phyloP scores from a whole-genome alignment of 2,329 filamentous ascomycete genomes.

The Parastagonospora nodorum region DNA sequence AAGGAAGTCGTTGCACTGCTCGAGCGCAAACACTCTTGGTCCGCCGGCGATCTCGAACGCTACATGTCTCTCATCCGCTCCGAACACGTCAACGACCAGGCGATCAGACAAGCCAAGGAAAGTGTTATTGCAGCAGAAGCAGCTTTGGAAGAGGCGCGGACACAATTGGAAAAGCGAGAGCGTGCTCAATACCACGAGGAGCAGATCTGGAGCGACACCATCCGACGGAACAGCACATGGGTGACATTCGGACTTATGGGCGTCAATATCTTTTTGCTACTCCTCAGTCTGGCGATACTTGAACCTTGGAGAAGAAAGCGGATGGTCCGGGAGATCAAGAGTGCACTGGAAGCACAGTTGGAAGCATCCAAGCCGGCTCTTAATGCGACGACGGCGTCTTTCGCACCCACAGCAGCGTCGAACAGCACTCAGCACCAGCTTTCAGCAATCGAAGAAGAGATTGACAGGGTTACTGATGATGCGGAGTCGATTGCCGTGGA shows the following conservation, averaged over 20 bases:
- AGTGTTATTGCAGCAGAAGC: conserved; percentile 76
- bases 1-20: conserved; percentile 94
- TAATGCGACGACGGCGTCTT: conserved; percentile 12
- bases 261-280: conserved; percentile 86
- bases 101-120: conserved; percentile 73
- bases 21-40: conserved; percentile 93
- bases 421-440: conserved; percentile 1
- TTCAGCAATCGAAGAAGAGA: conserved; percentile 22
- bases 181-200: conserved; percentile 95
- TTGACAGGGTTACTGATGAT: conserved; percentile 25
- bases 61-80: conserved; percentile 92
- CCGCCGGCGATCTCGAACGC: conserved; percentile 82
- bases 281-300: conserved; percentile 84
- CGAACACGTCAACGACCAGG: conserved; percentile 91
- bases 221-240: conserved; percentile 95
- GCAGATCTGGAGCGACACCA: conserved; percentile 99
- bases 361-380: conserved; percentile 4
- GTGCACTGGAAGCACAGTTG: conserved; percentile 40
- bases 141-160: conserved; percentile 76
- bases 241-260: conserved; percentile 98
- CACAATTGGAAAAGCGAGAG: conserved; percentile 79
- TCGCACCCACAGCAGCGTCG: conserved; percentile 4
- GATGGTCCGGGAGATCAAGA: conserved; percentile 75
- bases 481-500: background rate
- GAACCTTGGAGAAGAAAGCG: conserved; percentile 88